Conservation (phyloP, 2,329 filamentous ascomycete species). For the Ophiostoma novo-ulmi region DNA sequence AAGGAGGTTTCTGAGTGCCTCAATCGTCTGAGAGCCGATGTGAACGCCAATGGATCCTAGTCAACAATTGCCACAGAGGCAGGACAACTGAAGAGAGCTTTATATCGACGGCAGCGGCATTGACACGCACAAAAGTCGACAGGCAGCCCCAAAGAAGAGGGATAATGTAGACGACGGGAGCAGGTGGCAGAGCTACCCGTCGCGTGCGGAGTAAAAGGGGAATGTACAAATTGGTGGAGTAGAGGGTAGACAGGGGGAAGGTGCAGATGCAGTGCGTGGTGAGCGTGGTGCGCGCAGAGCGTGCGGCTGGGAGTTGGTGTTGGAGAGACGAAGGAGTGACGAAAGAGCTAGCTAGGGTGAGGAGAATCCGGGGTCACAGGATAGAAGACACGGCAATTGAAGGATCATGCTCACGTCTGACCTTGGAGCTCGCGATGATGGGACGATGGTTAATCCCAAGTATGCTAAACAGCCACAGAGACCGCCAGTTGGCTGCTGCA, state of each 20-base stretch:
- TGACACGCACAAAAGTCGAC: not conserved
- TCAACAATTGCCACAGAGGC: not conserved
- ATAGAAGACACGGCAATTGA: not conserved
- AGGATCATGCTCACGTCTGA: not conserved
- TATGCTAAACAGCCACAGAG: not conserved
- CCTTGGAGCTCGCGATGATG: not conserved
- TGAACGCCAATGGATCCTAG: not conserved
- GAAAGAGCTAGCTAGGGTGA: not conserved
- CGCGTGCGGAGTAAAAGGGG: slow-evolving; percentile 1
- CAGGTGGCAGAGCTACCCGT: not conserved
- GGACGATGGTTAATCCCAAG: slow-evolving; percentile 5
- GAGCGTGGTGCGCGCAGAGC: not conserved
- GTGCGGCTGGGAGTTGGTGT: slow-evolving; percentile 1
- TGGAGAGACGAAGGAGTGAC: not conserved
- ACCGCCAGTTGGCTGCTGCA: not conserved
- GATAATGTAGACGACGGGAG: not conserved
- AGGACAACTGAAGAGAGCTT: slow-evolving; percentile 6
- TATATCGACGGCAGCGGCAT: not conserved
- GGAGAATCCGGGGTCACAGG: not conserved
- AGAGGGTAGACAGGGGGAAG: slow-evolving; percentile 1
- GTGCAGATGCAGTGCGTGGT: not conserved
- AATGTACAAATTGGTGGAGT: not conserved
- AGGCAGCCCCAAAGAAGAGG: not conserved
- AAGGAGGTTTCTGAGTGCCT: not conserved
- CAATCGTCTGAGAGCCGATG: not conserved